These are phyloP conservation scores for Coccomyxa subellipsoidea DNA, from an alignment of 163 green algal species.

Conservation along the genomic window DNA sequence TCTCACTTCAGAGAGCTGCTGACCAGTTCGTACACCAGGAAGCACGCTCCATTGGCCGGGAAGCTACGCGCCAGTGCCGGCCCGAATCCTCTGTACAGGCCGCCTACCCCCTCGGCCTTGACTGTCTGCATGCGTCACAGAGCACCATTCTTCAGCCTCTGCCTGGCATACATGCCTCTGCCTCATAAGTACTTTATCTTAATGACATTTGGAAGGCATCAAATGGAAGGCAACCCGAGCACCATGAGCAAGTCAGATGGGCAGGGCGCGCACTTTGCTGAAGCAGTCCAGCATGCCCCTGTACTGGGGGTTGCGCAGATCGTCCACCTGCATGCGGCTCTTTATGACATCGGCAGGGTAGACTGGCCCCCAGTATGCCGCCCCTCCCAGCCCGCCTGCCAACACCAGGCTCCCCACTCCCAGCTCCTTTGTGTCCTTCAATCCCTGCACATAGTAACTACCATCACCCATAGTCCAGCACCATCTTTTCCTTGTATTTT, in stretches of 20 bases:
- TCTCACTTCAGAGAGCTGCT: neutral
- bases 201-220: too few relatives aligned
- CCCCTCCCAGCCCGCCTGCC: slow-evolving; percentile 67
- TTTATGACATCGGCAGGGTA: slow-evolving; percentile 78
- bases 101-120: slow-evolving; percentile 38
- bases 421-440: slow-evolving; percentile 39
- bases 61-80: slow-evolving; percentile 60
- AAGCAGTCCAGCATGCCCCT: slow-evolving; percentile 46
- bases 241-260: slow-evolving; percentile 12
- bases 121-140: slow-evolving; percentile 38
- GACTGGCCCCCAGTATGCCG: slow-evolving; percentile 62
- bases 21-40: slow-evolving; percentile 60
- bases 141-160: neutral
- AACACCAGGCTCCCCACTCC: slow-evolving; percentile 43
- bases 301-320: slow-evolving; percentile 46
- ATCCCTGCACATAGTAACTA: slow-evolving; percentile 34
- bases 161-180: slow-evolving; percentile 20
- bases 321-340: slow-evolving; percentile 59
- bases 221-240: too few relatives aligned
- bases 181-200: too few relatives aligned
- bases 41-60: slow-evolving; percentile 67
- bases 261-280: slow-evolving; percentile 17
- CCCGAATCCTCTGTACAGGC: slow-evolving; percentile 63
- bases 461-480: neutral
- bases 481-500: too few relatives aligned